A percentile compares a stretch with the other conserved stretches of the same genome.
Evolutionary conservation across 345 rosid species (phyloP).

Genomic region (Eucalyptus viminalis): DNA sequence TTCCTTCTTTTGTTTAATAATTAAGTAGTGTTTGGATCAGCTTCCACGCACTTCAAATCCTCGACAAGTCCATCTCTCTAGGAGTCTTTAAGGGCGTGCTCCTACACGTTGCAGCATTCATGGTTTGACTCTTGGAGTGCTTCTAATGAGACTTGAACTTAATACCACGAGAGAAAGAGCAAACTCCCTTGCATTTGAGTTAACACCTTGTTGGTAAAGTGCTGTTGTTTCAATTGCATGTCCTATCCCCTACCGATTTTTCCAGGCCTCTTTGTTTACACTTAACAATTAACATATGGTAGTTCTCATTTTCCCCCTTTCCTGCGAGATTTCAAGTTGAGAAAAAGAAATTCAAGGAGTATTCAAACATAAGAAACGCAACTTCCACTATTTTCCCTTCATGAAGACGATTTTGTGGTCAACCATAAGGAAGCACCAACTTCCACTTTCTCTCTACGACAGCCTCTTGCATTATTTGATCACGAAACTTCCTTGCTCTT

Average conservation of each 20-base stretch:
- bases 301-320: not conserved
- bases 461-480: not conserved
- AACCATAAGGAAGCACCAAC: not conserved
- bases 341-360: not conserved
- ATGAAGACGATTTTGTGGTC: not conserved
- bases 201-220: not conserved
- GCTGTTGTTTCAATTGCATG: not conserved
- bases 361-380: not conserved
- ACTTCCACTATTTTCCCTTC: not conserved
- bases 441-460: not conserved
- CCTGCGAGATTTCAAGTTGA: not conserved
- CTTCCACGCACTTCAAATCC: not conserved
- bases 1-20: not conserved
- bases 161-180: not conserved
- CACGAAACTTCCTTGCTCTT: not conserved
- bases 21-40: not conserved
- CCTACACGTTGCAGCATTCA: not conserved
- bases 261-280: not conserved
- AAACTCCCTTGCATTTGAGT: not conserved
- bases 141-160: not conserved
- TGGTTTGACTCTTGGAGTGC: not conserved
- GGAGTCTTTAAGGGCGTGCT: not conserved
- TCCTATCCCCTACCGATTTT: not conserved
- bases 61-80: not conserved
- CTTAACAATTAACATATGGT: not conserved